phyloP scores from a whole-genome alignment of 2,329 filamentous ascomycete genomes.

The Aspergillus sp. region DNA sequence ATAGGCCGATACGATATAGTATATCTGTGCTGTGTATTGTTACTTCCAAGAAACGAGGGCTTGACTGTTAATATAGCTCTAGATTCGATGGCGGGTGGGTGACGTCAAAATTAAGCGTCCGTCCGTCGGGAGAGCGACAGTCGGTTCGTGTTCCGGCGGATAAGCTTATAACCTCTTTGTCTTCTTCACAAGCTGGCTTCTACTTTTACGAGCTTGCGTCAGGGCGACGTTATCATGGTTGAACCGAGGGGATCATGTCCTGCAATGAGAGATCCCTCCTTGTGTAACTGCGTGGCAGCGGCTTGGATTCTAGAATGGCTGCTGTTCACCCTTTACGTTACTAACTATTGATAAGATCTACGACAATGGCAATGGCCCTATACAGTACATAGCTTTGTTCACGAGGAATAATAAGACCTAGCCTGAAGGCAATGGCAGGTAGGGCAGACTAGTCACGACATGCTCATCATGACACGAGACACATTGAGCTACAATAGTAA shows the following conservation, averaged over 20 bases:
- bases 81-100: neutral
- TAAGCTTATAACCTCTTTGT: neutral
- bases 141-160: constrained; percentile 1
- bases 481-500: neutral
- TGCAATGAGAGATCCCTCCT: too few species aligned
- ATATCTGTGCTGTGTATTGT: too few species aligned
- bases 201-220: neutral
- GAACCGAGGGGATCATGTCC: neutral
- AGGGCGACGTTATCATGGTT: neutral
- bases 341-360: too few species aligned
- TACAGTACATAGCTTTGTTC: too few species aligned
- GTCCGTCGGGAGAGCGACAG: constrained; percentile 1
- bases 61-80: neutral
- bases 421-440: neutral
- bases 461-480: neutral
- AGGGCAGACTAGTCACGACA: neutral
- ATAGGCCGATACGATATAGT: too few species aligned
- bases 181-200: neutral
- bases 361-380: too few species aligned
- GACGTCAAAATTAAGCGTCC: constrained; percentile 6
- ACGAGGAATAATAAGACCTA: neutral
- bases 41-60: neutral
- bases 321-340: too few species aligned
- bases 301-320: too few species aligned
- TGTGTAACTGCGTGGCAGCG: too few species aligned